Base-by-base conservation (phyloP, 805 yeast genomes). In the Candida mattraensis region DNA sequence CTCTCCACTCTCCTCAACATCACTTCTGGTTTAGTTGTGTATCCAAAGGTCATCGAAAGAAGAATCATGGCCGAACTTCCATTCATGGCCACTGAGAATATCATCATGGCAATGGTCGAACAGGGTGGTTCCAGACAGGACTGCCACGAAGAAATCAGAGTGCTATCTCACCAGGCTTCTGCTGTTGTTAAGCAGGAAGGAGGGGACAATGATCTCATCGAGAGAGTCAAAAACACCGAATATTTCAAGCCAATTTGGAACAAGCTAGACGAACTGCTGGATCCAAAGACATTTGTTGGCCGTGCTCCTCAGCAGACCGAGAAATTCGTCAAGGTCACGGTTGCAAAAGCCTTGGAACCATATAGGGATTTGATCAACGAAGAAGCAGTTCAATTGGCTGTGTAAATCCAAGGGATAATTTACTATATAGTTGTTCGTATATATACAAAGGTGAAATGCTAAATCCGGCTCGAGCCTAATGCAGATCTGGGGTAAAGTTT, bases 101-200 rank as follows among this genome's bases (percentile, higher is more conserved):
- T 93, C 64, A 93, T 93, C 64, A 93, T 93, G 99, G 99, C 99
- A 35, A 93, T 93, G 97, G 99, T 93, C 40, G 95, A 88, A 67
- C 83, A 83, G 63, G 98, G 98, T 53, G 98, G 86, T 20, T 88
- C 95, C 20, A 84, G 99, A 76, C 99, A 93, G 73, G 96, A 91
- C 40, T 91, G 96, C 58, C 99, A 93, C 67, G 99, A 93, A 72
- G 84, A 85, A 67, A 89, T 93, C 67, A 82, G 99, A 67, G 98
- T 93, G 19, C 74, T 93, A 42, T 87, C 96, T 9, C 99, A 93
- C 64, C 91, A 93, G 70, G 99, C 99, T 9, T 89, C 95, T 42
- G 89, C 87, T 33, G 96, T 89, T 43, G 99, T 93, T 40, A 93
- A 93, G 66, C 96, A 88, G 65, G 83, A 93, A 69, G 99, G 99